A percentile compares a stretch with the other conserved stretches of the same genome.
Evolutionary conservation across 371 early-diverging fungal genomes (phyloP).

Genomic region (Mortierella sp.): DNA sequence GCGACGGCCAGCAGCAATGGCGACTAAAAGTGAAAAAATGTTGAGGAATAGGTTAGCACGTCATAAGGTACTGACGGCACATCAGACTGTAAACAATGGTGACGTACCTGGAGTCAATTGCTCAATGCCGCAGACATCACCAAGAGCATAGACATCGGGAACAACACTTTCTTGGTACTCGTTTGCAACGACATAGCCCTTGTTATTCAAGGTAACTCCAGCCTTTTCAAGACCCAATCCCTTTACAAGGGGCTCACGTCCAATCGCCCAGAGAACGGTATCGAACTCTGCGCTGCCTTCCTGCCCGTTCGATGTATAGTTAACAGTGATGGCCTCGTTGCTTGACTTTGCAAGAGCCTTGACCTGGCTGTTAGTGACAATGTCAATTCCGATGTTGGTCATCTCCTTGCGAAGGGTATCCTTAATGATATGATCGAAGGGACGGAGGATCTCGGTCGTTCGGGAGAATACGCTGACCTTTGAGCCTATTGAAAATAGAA

Average conservation of each 20-base stretch:
- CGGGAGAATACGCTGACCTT: slow-evolving; percentile 90
- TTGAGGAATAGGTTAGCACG: not conserved
- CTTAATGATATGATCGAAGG: slow-evolving; percentile 92
- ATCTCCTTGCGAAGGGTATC: slow-evolving; percentile 84
- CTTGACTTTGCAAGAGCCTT: slow-evolving; percentile 53
- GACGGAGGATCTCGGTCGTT: slow-evolving; percentile 84
- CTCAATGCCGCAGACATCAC: slow-evolving; percentile 93
- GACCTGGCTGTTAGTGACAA: slow-evolving; percentile 76
- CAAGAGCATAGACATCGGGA: slow-evolving; percentile 86
- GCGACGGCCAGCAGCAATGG: slow-evolving; percentile 95
- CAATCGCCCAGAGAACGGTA: slow-evolving; percentile 88
- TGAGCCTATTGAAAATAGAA: slow-evolving; percentile 64
- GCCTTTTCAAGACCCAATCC: slow-evolving; percentile 74
- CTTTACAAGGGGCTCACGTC: slow-evolving; percentile 83
- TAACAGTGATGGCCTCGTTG: slow-evolving; percentile 56
- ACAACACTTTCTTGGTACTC: slow-evolving; percentile 87
- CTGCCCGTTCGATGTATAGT: slow-evolving; percentile 55
- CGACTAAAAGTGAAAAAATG: slow-evolving; percentile 57
- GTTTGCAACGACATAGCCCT: slow-evolving; percentile 81
- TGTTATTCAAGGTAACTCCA: slow-evolving; percentile 68
- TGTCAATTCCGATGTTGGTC: slow-evolving; percentile 74
- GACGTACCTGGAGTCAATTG: slow-evolving; percentile 90
- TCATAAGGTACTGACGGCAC: not conserved
- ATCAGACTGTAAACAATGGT: slow-evolving; percentile 20
- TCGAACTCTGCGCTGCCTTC: slow-evolving; percentile 65